Percentiles rank a stretch among this genome's conserved stretches.
Conservation (phyloP, 345 rosid species). For the Trapa incisa region DNA sequence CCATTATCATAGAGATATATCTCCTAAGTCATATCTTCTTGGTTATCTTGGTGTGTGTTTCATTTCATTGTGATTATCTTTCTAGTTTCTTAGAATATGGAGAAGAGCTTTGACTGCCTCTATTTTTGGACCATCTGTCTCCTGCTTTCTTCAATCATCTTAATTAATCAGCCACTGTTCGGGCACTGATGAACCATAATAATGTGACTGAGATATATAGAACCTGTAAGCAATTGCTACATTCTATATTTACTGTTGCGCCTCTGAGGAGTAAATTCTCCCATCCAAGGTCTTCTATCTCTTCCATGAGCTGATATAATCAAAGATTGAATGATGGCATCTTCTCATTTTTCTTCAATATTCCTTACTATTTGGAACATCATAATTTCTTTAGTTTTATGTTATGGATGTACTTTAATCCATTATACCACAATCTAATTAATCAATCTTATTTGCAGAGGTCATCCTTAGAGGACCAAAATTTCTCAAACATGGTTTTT, state of each 20-base stretch:
- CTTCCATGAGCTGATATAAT: neutral
- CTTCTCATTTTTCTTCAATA: neutral
- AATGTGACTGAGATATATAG: neutral
- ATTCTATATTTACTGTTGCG: neutral
- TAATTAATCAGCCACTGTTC: neutral
- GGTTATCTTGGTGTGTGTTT: neutral
- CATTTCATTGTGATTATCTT: neutral
- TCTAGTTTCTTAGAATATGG: neutral
- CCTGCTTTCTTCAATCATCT: no score
- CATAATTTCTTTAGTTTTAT: neutral
- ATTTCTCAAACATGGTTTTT: constrained; percentile 41
- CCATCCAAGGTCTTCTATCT: neutral
- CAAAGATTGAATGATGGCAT: neutral
- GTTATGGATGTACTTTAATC: neutral
- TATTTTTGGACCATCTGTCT: neutral
- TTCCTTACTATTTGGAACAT: neutral
- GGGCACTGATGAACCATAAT: neutral
- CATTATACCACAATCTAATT: neutral
- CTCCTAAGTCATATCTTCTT: neutral
- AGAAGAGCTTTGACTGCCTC: neutral
- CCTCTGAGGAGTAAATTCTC: neutral
- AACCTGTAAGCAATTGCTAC: neutral
- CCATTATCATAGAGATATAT: neutral
- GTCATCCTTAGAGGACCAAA: constrained; percentile 51
- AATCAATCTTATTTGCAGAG: constrained; percentile 21